Evolutionary conservation across 208 protist genomes (phyloP).

Genomic region (Leishmania arabica): DNA sequence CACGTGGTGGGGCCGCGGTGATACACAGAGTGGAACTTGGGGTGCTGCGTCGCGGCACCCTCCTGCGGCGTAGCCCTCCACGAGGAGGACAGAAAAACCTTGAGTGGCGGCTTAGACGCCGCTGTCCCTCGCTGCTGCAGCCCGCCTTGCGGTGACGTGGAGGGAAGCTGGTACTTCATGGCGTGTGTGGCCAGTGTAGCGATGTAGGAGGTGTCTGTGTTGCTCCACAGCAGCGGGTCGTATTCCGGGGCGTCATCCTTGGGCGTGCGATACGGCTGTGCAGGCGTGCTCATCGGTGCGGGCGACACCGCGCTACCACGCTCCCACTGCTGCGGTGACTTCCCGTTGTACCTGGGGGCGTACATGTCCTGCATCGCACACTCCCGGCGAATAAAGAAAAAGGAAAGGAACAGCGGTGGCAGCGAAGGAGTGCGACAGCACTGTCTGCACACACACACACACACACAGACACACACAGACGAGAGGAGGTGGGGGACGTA

Average conservation of each 20-base stretch:
- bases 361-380: background rate
- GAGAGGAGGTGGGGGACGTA: background rate
- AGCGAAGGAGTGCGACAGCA: background rate
- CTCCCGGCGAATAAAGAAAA: background rate
- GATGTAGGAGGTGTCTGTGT: slow-evolving; percentile 64
- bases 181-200: slow-evolving; percentile 37
- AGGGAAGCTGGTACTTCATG: slow-evolving; percentile 13
- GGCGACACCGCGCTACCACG: background rate
- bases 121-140: background rate
- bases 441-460: background rate
- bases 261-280: slow-evolving; percentile 36
- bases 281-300: background rate
- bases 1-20: slow-evolving; percentile 13
- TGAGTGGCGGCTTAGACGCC: background rate
- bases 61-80: slow-evolving; percentile 12
- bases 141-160: background rate
- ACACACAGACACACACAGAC: no score
- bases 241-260: slow-evolving; percentile 64
- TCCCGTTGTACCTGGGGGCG: background rate
- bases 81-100: slow-evolving; percentile 22
- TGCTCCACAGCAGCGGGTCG: slow-evolving; percentile 62
- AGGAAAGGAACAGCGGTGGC: background rate
- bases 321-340: background rate
- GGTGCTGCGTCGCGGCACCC: background rate
- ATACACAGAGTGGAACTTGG: slow-evolving; percentile 38